Conservation (phyloP, 1,284 basidiomycete genomes). For the Termitomyces sp. region DNA sequence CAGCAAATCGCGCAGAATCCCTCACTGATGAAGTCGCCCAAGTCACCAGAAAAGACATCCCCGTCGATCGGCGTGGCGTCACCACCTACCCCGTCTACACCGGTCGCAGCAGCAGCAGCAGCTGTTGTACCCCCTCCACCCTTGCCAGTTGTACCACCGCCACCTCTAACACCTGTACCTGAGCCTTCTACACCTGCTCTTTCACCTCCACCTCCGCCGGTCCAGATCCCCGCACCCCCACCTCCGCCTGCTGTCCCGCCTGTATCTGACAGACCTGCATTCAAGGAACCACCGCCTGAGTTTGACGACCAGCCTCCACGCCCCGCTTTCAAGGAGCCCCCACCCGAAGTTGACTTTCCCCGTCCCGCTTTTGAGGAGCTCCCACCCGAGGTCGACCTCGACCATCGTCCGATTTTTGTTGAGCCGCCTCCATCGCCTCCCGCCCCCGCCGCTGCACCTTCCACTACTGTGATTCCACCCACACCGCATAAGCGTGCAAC, state of each 20-base stretch:
- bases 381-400: constrained; percentile 27
- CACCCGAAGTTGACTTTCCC: constrained; percentile 26
- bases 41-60: constrained; percentile 30
- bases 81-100: constrained; percentile 22
- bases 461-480: constrained; percentile 39
- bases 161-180: constrained; percentile 15
- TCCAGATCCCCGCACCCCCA: constrained; percentile 22
- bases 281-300: constrained; percentile 48
- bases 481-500: constrained; percentile 40
- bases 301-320: constrained; percentile 42
- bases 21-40: constrained; percentile 30
- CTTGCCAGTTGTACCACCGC: constrained; percentile 7
- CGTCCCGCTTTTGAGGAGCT: constrained; percentile 48
- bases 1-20: constrained; percentile 59
- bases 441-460: constrained; percentile 26
- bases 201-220: constrained; percentile 20
- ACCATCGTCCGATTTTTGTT: constrained; percentile 33
- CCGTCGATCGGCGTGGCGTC: constrained; percentile 13
- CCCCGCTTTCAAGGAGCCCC: constrained; percentile 45
- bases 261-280: constrained; percentile 40
- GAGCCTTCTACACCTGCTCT: constrained; percentile 21
- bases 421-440: constrained; percentile 38
- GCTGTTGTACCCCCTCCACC: neutral
- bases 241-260: constrained; percentile 30
- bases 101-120: neutral